phyloP scores from a whole-genome alignment of 2,329 filamentous ascomycete species.

The Pezicula radicicola region DNA sequence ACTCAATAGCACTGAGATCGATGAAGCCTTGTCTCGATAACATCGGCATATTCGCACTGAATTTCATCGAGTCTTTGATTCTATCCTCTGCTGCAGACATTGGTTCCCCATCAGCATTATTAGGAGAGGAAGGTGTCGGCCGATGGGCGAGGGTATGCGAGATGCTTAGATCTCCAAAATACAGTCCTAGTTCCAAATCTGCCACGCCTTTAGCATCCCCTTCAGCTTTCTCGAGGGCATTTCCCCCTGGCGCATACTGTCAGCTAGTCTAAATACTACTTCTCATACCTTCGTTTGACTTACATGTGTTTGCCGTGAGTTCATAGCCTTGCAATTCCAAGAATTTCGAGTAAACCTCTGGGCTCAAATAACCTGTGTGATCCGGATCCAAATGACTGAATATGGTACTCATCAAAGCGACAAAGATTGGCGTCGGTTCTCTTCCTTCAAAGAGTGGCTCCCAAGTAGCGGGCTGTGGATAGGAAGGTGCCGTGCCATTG shows the following conservation, averaged over 20 bases:
- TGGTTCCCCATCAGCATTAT: slow-evolving; percentile 1
- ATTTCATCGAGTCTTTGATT: slow-evolving; percentile 12
- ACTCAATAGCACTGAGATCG: slow-evolving; percentile 32
- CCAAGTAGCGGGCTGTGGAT: slow-evolving; percentile 17
- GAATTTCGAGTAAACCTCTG: slow-evolving; percentile 19
- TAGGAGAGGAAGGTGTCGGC: neutral
- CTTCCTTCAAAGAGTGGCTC: slow-evolving; percentile 15
- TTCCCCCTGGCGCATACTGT: slow-evolving; percentile 13
- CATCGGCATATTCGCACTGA: slow-evolving; percentile 34
- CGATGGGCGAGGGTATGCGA: slow-evolving; percentile 15
- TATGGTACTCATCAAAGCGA: slow-evolving; percentile 21
- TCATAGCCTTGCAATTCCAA: slow-evolving; percentile 18
- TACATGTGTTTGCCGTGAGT: slow-evolving; percentile 17
- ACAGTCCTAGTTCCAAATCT: slow-evolving; percentile 20
- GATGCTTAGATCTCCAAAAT: slow-evolving; percentile 15
- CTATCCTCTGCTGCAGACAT: slow-evolving; percentile 7
- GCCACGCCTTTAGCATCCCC: slow-evolving; percentile 17
- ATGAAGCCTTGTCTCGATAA: slow-evolving; percentile 61
- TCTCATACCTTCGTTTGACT: slow-evolving; percentile 1
- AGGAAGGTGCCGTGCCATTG: slow-evolving; percentile 21
- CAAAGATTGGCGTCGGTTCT: slow-evolving; percentile 16
- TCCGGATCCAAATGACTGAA: slow-evolving; percentile 19
- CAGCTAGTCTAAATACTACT: neutral
- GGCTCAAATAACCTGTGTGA: slow-evolving; percentile 17
- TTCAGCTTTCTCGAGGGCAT: slow-evolving; percentile 9